These are phyloP conservation scores for Xerocomus brunneocitrinus DNA, from an alignment of 768 basidiomycete genomes.

Conservation along the genomic window DNA sequence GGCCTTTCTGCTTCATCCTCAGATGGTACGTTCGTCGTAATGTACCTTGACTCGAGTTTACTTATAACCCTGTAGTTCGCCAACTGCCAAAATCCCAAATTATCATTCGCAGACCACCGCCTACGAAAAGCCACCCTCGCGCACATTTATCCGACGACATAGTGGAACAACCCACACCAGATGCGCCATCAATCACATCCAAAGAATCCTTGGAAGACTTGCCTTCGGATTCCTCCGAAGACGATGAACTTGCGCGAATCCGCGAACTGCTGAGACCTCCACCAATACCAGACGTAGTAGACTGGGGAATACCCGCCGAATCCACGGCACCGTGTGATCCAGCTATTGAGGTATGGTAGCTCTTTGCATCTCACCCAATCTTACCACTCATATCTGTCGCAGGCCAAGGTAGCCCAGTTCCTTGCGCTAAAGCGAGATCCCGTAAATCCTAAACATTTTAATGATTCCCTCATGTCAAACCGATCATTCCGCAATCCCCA, in stretches of 20 bases:
- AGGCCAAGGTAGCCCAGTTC: constrained; percentile 84
- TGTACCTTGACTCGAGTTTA: neutral
- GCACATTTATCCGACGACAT: constrained; percentile 49
- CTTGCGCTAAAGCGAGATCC: constrained; percentile 63
- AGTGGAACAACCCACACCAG: constrained; percentile 10
- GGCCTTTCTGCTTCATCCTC: constrained; percentile 17
- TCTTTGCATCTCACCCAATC: neutral
- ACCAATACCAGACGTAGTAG: constrained; percentile 54
- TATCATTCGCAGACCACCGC: constrained; percentile 49
- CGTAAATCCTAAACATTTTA: constrained; percentile 78
- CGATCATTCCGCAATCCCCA: constrained; percentile 95
- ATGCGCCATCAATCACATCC: constrained; percentile 4
- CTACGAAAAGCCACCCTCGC: constrained; percentile 46
- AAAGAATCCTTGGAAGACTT: constrained; percentile 15
- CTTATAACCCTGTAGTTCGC: constrained; percentile 30
- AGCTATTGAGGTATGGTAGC: constrained; percentile 48
- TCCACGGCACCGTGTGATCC: constrained; percentile 55
- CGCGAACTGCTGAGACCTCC: constrained; percentile 58
- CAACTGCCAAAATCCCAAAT: constrained; percentile 51
- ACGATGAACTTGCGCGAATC: constrained; percentile 50
- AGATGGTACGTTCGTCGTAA: constrained; percentile 24
- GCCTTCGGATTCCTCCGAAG: constrained; percentile 18
- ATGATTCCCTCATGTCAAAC: constrained; percentile 90
- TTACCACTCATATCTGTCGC: constrained; percentile 1
- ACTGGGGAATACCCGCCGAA: constrained; percentile 76